Conservation (phyloP, 2,329 filamentous ascomycete genomes). For the Colletotrichum chlorophyti region DNA sequence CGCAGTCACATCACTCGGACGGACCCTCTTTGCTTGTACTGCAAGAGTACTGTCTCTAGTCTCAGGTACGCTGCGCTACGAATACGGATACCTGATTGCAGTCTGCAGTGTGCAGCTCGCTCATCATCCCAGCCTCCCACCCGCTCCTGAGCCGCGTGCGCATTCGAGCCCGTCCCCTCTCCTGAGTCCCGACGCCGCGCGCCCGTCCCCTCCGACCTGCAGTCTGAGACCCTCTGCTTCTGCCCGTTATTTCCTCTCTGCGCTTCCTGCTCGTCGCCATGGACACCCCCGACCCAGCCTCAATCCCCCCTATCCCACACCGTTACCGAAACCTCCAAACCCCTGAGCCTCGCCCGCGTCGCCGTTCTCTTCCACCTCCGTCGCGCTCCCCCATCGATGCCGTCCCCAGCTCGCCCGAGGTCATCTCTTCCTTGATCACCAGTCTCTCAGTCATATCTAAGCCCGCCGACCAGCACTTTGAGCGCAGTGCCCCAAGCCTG, state of each 20-base stretch:
- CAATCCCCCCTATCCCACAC: conserved; percentile 30
- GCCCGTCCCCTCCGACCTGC: conserved; percentile 17
- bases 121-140: neutral
- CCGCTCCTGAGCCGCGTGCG: neutral
- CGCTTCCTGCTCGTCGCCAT: conserved; percentile 22
- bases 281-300: conserved; percentile 23
- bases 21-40: conserved; percentile 18
- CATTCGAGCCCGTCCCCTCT: conserved; percentile 15
- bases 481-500: conserved; percentile 52
- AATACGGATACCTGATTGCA: neutral
- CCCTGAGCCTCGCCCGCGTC: conserved; percentile 21
- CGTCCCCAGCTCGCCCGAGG: conserved; percentile 66
- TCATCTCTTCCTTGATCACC: conserved; percentile 75
- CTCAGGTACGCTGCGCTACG: neutral
- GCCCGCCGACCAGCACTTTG: conserved; percentile 74
- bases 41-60: neutral
- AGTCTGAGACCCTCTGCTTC: conserved; percentile 7
- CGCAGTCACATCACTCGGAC: neutral
- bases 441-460: conserved; percentile 72
- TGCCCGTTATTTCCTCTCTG: conserved; percentile 2
- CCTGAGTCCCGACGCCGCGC: conserved; percentile 23
- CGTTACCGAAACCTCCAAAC: conserved; percentile 29
- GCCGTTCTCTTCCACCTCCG: conserved; percentile 26
- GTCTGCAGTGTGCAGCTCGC: neutral
- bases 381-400: conserved; percentile 35